A percentile compares a stretch with the other conserved stretches of the same genome.
Evolutionary conservation across 2,329 filamentous ascomycete genomes (phyloP).

Genomic region (Fusarium scirpi): DNA sequence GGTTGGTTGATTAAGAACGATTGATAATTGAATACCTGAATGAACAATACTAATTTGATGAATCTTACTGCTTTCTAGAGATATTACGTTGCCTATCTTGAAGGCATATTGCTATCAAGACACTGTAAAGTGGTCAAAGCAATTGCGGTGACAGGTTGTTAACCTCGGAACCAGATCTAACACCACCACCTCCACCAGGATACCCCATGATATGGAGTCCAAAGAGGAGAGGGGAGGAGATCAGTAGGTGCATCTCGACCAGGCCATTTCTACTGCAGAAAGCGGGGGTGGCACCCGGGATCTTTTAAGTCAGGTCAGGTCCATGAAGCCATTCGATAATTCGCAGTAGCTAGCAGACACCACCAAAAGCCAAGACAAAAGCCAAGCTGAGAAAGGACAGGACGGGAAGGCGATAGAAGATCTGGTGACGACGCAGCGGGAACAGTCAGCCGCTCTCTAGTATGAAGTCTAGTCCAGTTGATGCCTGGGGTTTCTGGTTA

Average conservation of each 20-base stretch:
- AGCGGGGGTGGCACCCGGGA: conserved; percentile 38
- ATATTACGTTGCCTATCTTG: neutral
- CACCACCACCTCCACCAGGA: conserved; percentile 18
- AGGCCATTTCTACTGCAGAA: conserved; percentile 14
- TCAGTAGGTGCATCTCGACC: conserved; percentile 18
- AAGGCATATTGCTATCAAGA: neutral
- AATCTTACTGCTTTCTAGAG: neutral
- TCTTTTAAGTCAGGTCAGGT: conserved; percentile 8
- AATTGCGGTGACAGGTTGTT: neutral
- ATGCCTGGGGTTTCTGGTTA: conserved; percentile 2
- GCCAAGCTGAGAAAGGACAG: conserved; percentile 7
- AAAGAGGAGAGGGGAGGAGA: neutral
- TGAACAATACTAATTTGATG: neutral
- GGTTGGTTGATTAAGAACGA: conserved; percentile 12
- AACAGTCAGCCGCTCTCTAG: conserved; percentile 6
- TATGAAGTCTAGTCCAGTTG: conserved; percentile 2
- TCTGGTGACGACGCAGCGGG: conserved; percentile 1
- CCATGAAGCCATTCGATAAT: conserved; percentile 21
- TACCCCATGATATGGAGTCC: conserved; percentile 26
- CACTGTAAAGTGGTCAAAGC: neutral
- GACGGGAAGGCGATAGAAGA: neutral
- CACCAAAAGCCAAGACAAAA: conserved; percentile 16
- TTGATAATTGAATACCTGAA: neutral
- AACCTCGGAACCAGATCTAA: conserved; percentile 16
- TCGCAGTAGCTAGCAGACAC: neutral